A percentile compares a stretch with the other conserved stretches of the same genome.
Evolutionary conservation across 768 basidiomycete species (phyloP).

Genomic region (Russula earlei): DNA sequence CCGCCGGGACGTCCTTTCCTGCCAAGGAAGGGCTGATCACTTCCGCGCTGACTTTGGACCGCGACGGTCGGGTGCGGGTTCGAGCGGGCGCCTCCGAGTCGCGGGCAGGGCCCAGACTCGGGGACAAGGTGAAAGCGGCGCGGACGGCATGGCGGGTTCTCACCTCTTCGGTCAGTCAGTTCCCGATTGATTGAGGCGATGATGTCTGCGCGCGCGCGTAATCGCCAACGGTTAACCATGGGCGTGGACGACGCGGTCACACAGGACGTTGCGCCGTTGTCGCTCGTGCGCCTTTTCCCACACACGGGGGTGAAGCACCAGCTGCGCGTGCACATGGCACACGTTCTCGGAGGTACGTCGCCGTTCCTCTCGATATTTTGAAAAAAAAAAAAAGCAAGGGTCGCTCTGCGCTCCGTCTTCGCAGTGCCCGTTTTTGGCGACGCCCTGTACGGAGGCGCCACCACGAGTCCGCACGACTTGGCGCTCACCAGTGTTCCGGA

Average conservation of each 20-base stretch:
- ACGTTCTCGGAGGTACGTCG: conserved; percentile 4
- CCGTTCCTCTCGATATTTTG: not conserved
- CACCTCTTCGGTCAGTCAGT: conserved; percentile 14
- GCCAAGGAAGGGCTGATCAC: conserved; percentile 1
- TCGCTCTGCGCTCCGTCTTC: not conserved
- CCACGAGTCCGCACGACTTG: not conserved
- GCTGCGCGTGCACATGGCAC: conserved; percentile 18
- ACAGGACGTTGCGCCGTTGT: conserved; percentile 9
- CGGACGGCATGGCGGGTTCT: conserved; percentile 18
- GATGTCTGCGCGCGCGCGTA: no score
- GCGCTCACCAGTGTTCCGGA: not conserved
- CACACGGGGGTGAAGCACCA: conserved; percentile 20
- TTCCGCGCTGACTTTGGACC: not conserved
- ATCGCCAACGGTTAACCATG: no score
- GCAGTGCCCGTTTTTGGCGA: conserved; percentile 19
- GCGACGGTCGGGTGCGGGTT: conserved; percentile 14
- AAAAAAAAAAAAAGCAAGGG: no score
- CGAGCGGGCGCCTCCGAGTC: not conserved
- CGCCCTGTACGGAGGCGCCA: conserved; percentile 4
- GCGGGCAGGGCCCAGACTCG: not conserved
- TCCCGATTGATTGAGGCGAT: not conserved
- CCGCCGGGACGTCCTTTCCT: not conserved
- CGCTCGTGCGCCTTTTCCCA: conserved; percentile 14
- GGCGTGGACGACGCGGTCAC: no score
- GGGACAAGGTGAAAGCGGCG: not conserved